Conservation (phyloP, 257 asterid species). For the Solanum piurae region DNA sequence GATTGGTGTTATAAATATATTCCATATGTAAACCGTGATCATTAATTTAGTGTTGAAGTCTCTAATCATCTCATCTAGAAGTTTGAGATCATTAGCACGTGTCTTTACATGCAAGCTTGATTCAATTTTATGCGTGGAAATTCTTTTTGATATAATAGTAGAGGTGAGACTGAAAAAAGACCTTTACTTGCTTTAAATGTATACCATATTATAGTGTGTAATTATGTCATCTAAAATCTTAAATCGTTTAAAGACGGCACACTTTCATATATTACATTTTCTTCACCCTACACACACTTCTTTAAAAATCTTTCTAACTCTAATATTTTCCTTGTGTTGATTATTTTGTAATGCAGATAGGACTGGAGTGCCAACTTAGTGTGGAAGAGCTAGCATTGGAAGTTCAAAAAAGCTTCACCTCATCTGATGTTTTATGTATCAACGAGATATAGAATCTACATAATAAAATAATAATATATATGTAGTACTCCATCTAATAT, state of each 20-base stretch:
- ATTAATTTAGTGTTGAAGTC: not conserved
- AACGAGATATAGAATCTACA: constrained; percentile 1
- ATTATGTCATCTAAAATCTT: not conserved
- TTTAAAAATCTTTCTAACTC: not conserved
- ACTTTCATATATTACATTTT: not conserved
- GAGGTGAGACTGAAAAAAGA: not conserved
- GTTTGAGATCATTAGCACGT: not conserved
- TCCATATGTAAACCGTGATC: not conserved
- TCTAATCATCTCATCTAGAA: not conserved
- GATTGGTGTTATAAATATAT: not conserved
- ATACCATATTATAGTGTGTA: not conserved
- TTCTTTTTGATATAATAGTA: not conserved
- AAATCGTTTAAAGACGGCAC: not conserved
- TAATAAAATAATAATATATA: not conserved
- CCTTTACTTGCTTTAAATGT: not conserved
- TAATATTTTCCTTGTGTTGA: not conserved
- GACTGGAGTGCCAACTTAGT: constrained; percentile 85
- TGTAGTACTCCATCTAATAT: not conserved
- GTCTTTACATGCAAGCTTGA: not conserved
- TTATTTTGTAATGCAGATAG: constrained; percentile 39
- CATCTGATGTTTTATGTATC: constrained; percentile 12
- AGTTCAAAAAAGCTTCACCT: constrained; percentile 73
- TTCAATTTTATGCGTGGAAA: not conserved
- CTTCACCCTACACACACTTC: not conserved
- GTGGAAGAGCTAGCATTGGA: constrained; percentile 81